Base-by-base conservation (phyloP, 257 asterid species). In the Verbascum thapsus region DNA sequence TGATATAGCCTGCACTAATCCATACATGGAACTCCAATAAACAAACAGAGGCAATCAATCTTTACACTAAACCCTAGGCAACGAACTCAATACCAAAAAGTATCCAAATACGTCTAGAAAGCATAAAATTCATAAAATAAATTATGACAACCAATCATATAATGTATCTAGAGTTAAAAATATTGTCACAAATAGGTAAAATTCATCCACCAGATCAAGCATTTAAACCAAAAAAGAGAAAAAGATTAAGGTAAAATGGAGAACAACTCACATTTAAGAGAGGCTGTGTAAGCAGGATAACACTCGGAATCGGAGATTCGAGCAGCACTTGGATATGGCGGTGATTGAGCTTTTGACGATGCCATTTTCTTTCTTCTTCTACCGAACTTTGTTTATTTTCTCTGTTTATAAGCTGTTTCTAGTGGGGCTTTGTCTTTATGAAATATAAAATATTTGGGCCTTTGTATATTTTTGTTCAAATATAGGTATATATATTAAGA, bases 221-320 rank as follows among this genome's bases (percentile, higher is more conserved):
- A 26, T 11, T 18, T 17, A 40, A 22, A 63, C 35, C 22, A 53
- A 3, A 8, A 7, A 23, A 11, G 47, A 7, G 53, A 8, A 18
- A 13, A 50, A 58, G 7, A 11, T 51, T 12, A 35, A 11, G 8
- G 64, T 37, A 13, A n/a, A 20, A 51, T 15, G 11, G 10, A 39
- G 39, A 16, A 34, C 20, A 7, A 22, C 23, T 63, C 81, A 91
- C 96, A 91, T 67, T 88, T 91, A 40, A 91, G 95, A 67, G 98
- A 91, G 70, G 94, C 92, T n/a, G 92, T 65, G 74, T 91, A 91
- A 20, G 88, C 85, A 55, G 88, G 78, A 52, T 80, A 91, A 69
- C 98, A 91, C 5, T 76, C 83, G 15, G 96, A 91, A 71, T 91
- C 95, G 59, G 96, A 49, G 51, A 91, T 61, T 66, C 86, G 80